A percentile compares a stretch with the other conserved stretches of the same genome.
Evolutionary conservation across 83 land plant species (phyloP).

Genomic region (Picea abies): DNA sequence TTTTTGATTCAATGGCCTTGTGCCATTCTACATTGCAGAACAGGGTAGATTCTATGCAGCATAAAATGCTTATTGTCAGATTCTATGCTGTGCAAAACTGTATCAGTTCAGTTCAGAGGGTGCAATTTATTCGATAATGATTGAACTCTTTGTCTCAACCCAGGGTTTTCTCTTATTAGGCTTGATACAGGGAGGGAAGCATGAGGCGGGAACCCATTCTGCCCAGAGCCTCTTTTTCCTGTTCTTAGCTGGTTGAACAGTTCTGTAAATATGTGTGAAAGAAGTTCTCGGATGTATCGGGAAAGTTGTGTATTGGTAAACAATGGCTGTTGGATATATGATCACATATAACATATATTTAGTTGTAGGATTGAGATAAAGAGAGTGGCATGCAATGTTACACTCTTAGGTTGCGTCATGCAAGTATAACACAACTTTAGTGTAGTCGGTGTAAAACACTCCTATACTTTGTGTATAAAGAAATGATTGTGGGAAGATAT

Average conservation of each 20-base stretch:
- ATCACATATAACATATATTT: neutral
- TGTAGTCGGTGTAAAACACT: no score
- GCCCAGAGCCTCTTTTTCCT: neutral
- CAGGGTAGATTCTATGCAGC: neutral
- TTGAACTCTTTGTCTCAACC: neutral
- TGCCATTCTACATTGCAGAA: neutral
- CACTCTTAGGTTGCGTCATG: no score
- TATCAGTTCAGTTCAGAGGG: neutral
- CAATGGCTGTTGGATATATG: neutral
- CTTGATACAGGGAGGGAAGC: neutral
- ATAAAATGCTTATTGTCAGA: neutral
- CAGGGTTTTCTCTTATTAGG: neutral
- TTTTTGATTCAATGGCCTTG: neutral
- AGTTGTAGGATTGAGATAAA: no score
- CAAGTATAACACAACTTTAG: no score
- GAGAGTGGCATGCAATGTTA: no score
- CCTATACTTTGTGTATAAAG: no score
- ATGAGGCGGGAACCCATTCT: neutral
- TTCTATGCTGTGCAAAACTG: neutral
- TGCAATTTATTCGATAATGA: neutral
- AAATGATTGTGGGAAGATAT: no score
- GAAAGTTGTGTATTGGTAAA: neutral
- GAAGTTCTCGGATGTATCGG: neutral
- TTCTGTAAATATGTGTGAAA: neutral
- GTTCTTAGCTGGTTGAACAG: neutral